phyloP scores from a whole-genome alignment of 345 rosid genomes.

The Iberis pinnata region DNA sequence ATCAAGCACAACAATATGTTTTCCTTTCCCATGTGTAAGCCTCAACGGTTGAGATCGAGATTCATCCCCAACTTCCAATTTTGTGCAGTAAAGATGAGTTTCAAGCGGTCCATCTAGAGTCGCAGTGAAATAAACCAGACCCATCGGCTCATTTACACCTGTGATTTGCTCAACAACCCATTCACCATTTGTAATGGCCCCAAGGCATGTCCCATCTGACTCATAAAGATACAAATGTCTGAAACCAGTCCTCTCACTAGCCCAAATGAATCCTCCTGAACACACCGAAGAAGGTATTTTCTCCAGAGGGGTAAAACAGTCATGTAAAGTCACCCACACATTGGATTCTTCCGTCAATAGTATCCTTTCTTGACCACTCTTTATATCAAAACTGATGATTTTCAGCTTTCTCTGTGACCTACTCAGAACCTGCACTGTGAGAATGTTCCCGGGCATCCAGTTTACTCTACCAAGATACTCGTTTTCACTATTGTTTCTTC shows the following conservation, averaged over 20 bases:
- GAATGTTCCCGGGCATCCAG: constrained; percentile 77
- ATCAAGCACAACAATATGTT: constrained; percentile 72
- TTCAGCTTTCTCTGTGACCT: constrained; percentile 66
- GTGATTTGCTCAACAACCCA: constrained; percentile 93
- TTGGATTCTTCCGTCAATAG: constrained; percentile 59
- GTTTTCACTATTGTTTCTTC: constrained; percentile 45
- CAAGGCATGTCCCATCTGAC: constrained; percentile 60
- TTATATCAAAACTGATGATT: constrained; percentile 59
- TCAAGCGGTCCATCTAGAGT: constrained; percentile 77
- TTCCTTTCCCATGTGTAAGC: constrained; percentile 78
- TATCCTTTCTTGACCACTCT: constrained; percentile 57
- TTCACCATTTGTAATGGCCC: constrained; percentile 76
- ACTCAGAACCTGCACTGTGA: constrained; percentile 64
- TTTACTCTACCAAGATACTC: constrained; percentile 83
- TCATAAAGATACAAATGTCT: constrained; percentile 84
- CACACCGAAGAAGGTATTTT: constrained; percentile 35
- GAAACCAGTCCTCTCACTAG: constrained; percentile 83
- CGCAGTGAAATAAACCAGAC: constrained; percentile 70
- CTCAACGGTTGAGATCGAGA: constrained; percentile 45
- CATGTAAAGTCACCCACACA: constrained; percentile 80
- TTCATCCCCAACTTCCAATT: constrained; percentile 37
- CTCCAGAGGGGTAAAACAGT: constrained; percentile 82
- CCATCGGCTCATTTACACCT: constrained; percentile 65
- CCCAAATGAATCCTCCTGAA: constrained; percentile 91
- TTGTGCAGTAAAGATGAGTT: constrained; percentile 59